Evolutionary conservation across 371 early-diverging fungal genomes (phyloP), one percentile per base, ranked within the genome.

Genomic region (Capillidium heterosporum): DNA sequence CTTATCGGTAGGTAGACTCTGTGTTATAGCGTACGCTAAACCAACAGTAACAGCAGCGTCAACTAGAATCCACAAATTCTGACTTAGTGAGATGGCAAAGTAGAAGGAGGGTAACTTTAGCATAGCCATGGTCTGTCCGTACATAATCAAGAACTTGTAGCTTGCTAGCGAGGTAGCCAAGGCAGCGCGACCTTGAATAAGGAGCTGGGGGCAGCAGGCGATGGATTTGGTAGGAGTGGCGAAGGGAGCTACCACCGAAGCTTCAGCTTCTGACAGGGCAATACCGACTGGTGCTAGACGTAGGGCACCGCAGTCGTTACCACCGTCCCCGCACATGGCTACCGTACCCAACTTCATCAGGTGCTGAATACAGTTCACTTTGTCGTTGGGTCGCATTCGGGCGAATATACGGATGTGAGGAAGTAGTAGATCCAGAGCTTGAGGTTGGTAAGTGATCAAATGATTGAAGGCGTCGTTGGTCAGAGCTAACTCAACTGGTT

Each of bases 261-360:
- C 81, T 65, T 87, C 89, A 35, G 88, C 82, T 58, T 85, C 83
- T 19, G 87, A 84, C 51, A 95, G 75, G 23, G 93, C 87, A 35
- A 95, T 68, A 48, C 96, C 94, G n/a, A 86, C 90, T 62, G 91
- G 89, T 17, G 92, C 85, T 40, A 81, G 85, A 60, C 85, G 84
- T 48, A 96, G 71, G 7, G 95, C 97, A 50, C 89, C 91, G 61
- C 89, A 86, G 65, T 96, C 97, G 70, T 96, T 96, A 50, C 85
- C 91, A 60, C 97, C 97, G 68, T 96, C 97, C 49, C 97, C 97
- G 61, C 86, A 85, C 86, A 90, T 87, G 26, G 82, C 87, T 19
- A 85, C 83, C 31, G 85, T 74, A 40, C 75, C 77, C 32, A 73
- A 70, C 52, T 73, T 72, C 83, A 83, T 84, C 63, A 83, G 85